phyloP scores from a whole-genome alignment of 306 rosid species.

The Argentina anserina region DNA sequence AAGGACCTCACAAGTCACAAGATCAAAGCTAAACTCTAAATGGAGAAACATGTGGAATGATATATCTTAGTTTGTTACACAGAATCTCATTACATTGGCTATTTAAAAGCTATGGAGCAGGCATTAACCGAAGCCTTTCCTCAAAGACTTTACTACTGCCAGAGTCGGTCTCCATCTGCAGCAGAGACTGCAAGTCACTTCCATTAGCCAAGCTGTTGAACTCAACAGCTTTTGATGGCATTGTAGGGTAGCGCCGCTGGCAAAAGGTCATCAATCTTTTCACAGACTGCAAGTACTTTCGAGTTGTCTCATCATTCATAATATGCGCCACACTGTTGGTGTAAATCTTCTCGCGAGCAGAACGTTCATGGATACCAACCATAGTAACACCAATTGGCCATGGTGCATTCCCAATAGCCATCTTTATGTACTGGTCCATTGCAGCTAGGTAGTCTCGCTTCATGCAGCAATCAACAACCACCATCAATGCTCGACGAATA shows the following conservation, averaged over 20 bases:
- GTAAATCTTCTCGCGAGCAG: conserved; percentile 98
- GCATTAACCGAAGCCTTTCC: conserved; percentile 76
- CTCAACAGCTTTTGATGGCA: conserved; percentile 99
- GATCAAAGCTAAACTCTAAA: background rate
- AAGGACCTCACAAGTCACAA: background rate
- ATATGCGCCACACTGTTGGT: conserved; percentile 98
- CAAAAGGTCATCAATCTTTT: conserved; percentile 94
- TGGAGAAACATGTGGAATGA: background rate
- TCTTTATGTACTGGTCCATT: conserved; percentile 92
- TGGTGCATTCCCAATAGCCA: conserved; percentile 98
- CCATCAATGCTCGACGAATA: conserved; percentile 74
- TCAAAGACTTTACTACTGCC: conserved; percentile 47
- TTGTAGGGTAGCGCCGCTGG: conserved; percentile 88
- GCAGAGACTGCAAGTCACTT: conserved; percentile 90
- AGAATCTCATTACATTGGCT: conserved; percentile 12
- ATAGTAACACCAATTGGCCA: conserved; percentile 99
- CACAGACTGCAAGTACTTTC: conserved; percentile 86
- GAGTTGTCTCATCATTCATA: conserved; percentile 97
- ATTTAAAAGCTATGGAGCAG: conserved; percentile 53
- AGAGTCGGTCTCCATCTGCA: conserved; percentile 69
- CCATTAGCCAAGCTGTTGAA: conserved; percentile 98
- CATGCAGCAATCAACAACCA: conserved; percentile 88
- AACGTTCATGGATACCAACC: conserved; percentile 99
- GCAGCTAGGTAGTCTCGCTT: conserved; percentile 94
- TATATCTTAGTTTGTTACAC: background rate